Base-by-base conservation (phyloP, 2,329 filamentous ascomycete species). In the Talaromyces sp. region DNA sequence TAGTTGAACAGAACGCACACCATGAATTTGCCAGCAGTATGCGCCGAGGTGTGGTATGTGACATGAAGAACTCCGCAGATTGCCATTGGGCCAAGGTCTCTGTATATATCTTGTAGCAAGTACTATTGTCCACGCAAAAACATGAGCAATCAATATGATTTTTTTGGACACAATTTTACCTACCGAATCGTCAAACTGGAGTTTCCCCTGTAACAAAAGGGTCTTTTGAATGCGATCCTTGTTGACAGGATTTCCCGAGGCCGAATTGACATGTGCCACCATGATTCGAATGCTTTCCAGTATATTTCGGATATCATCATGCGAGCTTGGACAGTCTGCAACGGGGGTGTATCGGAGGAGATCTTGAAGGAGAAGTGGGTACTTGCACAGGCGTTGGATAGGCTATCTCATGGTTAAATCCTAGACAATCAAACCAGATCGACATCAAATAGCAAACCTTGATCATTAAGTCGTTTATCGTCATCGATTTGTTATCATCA, bases 331-430 rank as follows among this genome's bases (percentile, higher is more conserved):
- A 65, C 91, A 95, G 67, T 97, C 93, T 50, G 83, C 86, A 1
- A 90, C 89, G 2, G 91, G 90, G 0, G 92, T 97, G 60, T 87
- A 82, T 65, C 88, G 92, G 54, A 92, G 80, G 8, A 99, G 79
- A 65, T 97, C 91, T 4, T 86, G 82, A 65, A 97, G 92, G 2
- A 97, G 78, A 3, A 99, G 78, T 10, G 91, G 91, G 67, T 97
- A 97, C 74, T 89, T 91, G 77, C 91, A 96, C 19, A 97, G 83
- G 50, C 93, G 84, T 73, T 99, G 93, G 17, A 97, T 92, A 0
- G 93, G 94, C 90, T 96, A 44, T 9, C 0, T n/a, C 11, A 30
- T 14, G 27, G 41, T 69, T 30, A 70, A 52, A 22, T 33, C 20
- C 17, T 14, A 22, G 19, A 17, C 17, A 17, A 17, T 30, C 16